phyloP scores from a whole-genome alignment of 768 basidiomycete genomes.

The Rhodocollybia butyracea region DNA sequence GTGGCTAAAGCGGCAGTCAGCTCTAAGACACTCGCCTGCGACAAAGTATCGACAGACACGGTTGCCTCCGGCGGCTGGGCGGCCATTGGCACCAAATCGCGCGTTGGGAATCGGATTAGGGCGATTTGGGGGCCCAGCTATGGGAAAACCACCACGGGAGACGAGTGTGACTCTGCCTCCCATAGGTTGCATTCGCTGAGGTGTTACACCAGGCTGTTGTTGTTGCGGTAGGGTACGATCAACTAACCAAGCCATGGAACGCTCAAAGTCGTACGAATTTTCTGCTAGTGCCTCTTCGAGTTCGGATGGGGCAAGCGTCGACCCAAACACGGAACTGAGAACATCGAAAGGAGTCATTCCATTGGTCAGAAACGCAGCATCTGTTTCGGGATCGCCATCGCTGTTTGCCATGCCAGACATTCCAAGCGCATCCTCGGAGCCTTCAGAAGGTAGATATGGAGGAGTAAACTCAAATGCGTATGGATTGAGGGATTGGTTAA shows the following conservation, averaged over 20 bases:
- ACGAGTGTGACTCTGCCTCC: constrained; percentile 69
- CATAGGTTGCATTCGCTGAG: constrained; percentile 51
- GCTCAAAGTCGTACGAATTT: constrained; percentile 93
- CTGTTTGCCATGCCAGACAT: constrained; percentile 16
- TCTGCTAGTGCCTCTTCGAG: constrained; percentile 88
- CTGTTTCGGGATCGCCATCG: constrained; percentile 36
- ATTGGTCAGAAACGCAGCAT: constrained; percentile 67
- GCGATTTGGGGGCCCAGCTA: neutral
- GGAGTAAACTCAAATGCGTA: constrained; percentile 15
- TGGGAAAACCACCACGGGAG: constrained; percentile 53
- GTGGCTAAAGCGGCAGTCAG: constrained; percentile 97
- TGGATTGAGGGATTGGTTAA: constrained; percentile 22
- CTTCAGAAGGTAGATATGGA: neutral
- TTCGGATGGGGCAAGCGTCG: constrained; percentile 84
- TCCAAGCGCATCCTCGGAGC: neutral
- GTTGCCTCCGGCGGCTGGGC: constrained; percentile 58
- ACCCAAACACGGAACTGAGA: constrained; percentile 89
- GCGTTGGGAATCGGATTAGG: constrained; percentile 31
- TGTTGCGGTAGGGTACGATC: constrained; percentile 60
- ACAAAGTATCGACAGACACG: constrained; percentile 96
- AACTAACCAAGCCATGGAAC: constrained; percentile 91
- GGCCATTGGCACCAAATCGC: constrained; percentile 51
- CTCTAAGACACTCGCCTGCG: constrained; percentile 91
- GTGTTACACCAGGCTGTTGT: neutral
- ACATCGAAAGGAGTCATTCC: constrained; percentile 99